These are phyloP conservation scores for Erodium texanum DNA, from an alignment of 441 rosid species.

Conservation along the genomic window DNA sequence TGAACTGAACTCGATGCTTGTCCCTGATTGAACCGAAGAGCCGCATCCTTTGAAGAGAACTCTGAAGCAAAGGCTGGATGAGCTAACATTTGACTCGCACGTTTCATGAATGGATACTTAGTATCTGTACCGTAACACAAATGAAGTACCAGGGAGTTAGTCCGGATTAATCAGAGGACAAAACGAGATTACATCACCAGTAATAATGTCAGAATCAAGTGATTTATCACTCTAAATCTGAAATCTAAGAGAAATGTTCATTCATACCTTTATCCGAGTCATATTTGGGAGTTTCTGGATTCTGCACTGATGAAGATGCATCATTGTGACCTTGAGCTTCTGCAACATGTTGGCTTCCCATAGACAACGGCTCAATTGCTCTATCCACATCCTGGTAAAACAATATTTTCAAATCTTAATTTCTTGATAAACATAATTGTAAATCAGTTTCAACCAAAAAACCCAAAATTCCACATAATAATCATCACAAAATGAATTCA, in stretches of 20 bases:
- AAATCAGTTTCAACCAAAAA: not conserved
- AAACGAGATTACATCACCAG: not conserved
- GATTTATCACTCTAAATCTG: not conserved
- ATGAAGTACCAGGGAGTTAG: conserved; percentile 9
- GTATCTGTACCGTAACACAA: conserved; percentile 38
- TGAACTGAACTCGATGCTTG: conserved; percentile 75
- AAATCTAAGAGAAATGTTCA: not conserved
- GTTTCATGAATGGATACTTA: conserved; percentile 59
- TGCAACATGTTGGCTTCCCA: conserved; percentile 23
- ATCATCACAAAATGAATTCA: not conserved
- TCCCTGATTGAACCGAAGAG: conserved; percentile 46
- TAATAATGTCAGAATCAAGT: not conserved
- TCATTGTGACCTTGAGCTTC: conserved; percentile 29
- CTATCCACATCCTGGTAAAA: conserved; percentile 36
- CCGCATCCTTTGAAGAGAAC: conserved; percentile 64
- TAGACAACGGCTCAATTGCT: conserved; percentile 28
- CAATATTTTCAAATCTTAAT: conserved; percentile 7
- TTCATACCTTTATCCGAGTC: conserved; percentile 43
- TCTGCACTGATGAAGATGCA: conserved; percentile 54
- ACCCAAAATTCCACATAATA: not conserved
- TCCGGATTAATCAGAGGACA: not conserved
- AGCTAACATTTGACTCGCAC: conserved; percentile 62
- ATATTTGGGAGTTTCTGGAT: conserved; percentile 29
- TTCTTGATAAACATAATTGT: not conserved
- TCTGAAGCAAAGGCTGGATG: conserved; percentile 75